phyloP scores from a whole-genome alignment of 2,329 filamentous ascomycete species.

The Cercospora citrullina region DNA sequence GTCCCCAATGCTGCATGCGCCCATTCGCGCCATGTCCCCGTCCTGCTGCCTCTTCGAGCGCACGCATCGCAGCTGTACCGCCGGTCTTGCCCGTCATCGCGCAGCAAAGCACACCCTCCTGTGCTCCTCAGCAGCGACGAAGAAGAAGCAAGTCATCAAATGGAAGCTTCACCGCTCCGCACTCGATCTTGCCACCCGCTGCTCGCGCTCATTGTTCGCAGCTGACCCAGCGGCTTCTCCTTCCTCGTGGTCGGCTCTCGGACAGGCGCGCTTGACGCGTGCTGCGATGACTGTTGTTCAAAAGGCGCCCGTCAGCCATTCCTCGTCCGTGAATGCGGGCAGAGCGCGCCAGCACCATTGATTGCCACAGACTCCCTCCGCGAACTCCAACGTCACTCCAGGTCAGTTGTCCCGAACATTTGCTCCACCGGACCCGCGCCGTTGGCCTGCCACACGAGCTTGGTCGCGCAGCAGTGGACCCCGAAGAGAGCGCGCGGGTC shows the following conservation, averaged over 20 bases:
- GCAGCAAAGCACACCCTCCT: neutral
- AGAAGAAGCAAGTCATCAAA: neutral
- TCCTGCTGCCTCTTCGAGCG: neutral
- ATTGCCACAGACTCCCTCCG: neutral
- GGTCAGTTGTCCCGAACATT: neutral
- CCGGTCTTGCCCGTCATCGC: neutral
- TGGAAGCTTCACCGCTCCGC: conserved; percentile 3
- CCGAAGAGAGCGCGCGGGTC: conserved; percentile 4
- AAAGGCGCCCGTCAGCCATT: neutral
- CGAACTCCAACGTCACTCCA: conserved; percentile 5
- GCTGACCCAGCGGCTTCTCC: neutral
- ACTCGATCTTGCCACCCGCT: neutral
- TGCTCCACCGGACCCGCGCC: neutral
- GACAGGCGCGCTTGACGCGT: neutral
- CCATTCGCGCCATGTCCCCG: neutral
- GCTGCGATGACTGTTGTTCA: neutral
- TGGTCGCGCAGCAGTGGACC: neutral
- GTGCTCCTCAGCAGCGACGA: neutral
- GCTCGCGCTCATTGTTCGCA: neutral
- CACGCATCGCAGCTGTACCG: neutral
- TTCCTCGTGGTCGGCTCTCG: neutral
- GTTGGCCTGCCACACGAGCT: neutral
- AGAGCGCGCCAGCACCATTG: neutral
- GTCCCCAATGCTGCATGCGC: neutral
- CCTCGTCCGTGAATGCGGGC: neutral